Conservation (phyloP, 2,329 filamentous ascomycete genomes). For the Fusarium caatingaense region DNA sequence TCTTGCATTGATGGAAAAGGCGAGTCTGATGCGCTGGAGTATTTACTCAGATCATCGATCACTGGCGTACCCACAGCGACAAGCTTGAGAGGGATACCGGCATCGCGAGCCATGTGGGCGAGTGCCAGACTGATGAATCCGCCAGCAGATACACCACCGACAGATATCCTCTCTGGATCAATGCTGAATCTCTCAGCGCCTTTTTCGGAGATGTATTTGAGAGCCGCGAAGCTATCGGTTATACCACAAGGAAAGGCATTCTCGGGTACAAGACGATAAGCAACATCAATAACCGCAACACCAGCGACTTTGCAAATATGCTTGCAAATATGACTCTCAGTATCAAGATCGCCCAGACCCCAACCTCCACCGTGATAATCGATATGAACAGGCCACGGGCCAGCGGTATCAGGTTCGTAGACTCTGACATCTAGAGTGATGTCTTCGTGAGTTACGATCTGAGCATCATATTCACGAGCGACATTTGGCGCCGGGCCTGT, state of each 20-base stretch:
- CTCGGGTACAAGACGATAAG: slow-evolving; percentile 5
- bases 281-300: slow-evolving; percentile 59
- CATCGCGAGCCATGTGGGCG: slow-evolving; percentile 11
- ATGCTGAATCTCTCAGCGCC: slow-evolving; percentile 7
- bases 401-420: slow-evolving; percentile 42
- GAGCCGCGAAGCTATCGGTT: slow-evolving; percentile 11
- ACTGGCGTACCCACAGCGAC: slow-evolving; percentile 15
- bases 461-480: slow-evolving; percentile 53
- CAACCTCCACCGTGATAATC: slow-evolving; percentile 64
- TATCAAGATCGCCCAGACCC: slow-evolving; percentile 62
- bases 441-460: slow-evolving; percentile 11
- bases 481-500: slow-evolving; percentile 56
- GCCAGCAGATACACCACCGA: slow-evolving; percentile 6
- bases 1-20: background rate
- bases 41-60: slow-evolving; percentile 6
- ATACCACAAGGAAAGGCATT: slow-evolving; percentile 13
- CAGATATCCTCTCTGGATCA: background rate
- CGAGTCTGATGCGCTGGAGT: slow-evolving; percentile 12
- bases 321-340: slow-evolving; percentile 61
- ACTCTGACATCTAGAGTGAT: slow-evolving; percentile 1
- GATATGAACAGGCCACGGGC: slow-evolving; percentile 60
- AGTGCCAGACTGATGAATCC: slow-evolving; percentile 16
- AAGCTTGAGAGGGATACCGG: slow-evolving; percentile 3
- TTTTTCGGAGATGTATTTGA: slow-evolving; percentile 10
- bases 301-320: slow-evolving; percentile 58